Percentiles rank a stretch among this genome's conserved stretches.
Evolutionary conservation across 179 eudicot species (phyloP).

Genomic region (Beta corolliflora): DNA sequence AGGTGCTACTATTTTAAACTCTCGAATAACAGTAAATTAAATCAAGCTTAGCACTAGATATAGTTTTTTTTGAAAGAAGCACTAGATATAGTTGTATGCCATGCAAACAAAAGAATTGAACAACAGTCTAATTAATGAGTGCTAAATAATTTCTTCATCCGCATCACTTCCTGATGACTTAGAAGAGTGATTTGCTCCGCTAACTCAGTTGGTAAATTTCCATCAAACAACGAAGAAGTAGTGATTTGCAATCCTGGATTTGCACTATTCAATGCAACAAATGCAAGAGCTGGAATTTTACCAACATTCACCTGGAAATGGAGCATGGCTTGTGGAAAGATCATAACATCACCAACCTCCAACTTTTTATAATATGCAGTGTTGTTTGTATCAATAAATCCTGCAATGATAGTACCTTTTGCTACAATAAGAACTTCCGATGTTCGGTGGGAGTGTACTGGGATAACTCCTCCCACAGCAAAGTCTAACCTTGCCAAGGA

Average conservation of each 20-base stretch:
- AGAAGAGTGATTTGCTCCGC: not conserved
- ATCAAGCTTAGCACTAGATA: no score
- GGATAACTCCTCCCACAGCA: not conserved
- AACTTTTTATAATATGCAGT: not conserved
- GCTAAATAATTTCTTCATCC: not conserved
- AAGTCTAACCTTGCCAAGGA: not conserved
- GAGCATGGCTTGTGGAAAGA: not conserved
- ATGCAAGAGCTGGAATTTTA: not conserved
- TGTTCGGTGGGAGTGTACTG: not conserved
- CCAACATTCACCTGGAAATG: not conserved
- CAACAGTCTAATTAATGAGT: no score
- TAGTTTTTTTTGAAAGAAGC: not conserved
- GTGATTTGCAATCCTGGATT: not conserved
- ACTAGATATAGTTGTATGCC: no score
- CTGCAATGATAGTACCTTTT: not conserved
- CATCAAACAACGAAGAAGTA: not conserved
- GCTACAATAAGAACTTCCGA: not conserved
- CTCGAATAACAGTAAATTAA: no score
- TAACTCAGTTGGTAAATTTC: not conserved
- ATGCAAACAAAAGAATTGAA: no score
- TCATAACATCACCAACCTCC: not conserved
- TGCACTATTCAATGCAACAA: not conserved
- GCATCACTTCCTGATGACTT: not conserved
- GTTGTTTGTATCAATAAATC: conserved; percentile 1
- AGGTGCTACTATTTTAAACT: no score